Conservation (phyloP, 805 yeast species). For the Cyberlindnera japonica region DNA sequence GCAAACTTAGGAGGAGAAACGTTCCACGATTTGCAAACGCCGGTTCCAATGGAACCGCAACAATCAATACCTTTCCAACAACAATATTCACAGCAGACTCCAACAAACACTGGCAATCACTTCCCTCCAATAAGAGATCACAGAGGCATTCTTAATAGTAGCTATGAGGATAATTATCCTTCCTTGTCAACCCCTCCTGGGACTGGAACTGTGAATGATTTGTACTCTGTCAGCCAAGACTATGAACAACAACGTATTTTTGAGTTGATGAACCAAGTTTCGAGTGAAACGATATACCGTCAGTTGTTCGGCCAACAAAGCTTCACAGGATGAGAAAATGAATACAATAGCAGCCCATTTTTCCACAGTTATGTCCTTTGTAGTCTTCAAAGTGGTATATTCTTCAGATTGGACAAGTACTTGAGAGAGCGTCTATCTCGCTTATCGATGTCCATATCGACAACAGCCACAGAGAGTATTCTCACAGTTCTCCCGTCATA, state of each 20-base stretch:
- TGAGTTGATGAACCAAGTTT: slow-evolving; percentile 58
- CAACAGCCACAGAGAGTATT: slow-evolving; percentile 11
- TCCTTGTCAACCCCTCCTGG: slow-evolving; percentile 24
- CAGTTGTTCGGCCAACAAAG: slow-evolving; percentile 45
- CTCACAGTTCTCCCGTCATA: slow-evolving; percentile 15
- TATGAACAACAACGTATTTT: slow-evolving; percentile 52
- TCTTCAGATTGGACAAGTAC: slow-evolving; percentile 8
- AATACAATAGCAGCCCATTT: not conserved
- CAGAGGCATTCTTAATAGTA: slow-evolving; percentile 2
- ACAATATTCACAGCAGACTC: not conserved
- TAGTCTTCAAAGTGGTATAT: slow-evolving; percentile 7
- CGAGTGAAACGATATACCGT: slow-evolving; percentile 63
- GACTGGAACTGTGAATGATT: not conserved
- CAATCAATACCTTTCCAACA: not conserved
- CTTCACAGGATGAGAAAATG: slow-evolving; percentile 7
- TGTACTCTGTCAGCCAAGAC: slow-evolving; percentile 15
- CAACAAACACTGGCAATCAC: not conserved
- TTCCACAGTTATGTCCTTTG: not conserved
- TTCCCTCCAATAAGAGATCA: slow-evolving; percentile 8
- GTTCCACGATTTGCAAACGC: slow-evolving; percentile 14
- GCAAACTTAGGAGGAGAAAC: slow-evolving; percentile 9
- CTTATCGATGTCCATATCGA: slow-evolving; percentile 7
- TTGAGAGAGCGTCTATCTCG: slow-evolving; percentile 6
- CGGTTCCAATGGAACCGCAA: slow-evolving; percentile 14
- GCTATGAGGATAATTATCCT: slow-evolving; percentile 20